Evolutionary conservation across 2,329 filamentous ascomycete species (phyloP).

Genomic region (Scedosporium boydii): DNA sequence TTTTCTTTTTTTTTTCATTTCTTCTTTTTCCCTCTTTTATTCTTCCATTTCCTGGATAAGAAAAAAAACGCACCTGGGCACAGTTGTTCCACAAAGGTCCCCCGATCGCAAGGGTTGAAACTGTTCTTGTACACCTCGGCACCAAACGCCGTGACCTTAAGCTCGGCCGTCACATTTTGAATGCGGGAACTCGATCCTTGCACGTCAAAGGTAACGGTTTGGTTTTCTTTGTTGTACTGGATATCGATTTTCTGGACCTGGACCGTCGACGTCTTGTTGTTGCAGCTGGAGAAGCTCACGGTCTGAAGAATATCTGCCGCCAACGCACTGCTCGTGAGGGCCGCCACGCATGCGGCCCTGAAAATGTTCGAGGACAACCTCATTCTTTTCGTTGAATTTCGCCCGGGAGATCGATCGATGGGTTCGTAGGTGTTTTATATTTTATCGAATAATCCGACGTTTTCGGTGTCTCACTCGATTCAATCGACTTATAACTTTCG

Average conservation of each 20-base stretch:
- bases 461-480: not conserved
- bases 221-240: constrained; percentile 65
- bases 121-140: constrained; percentile 64
- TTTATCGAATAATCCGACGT: not conserved
- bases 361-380: constrained; percentile 12
- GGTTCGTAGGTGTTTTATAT: not conserved
- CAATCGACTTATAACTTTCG: not conserved
- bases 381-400: not conserved
- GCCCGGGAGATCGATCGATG: too few species aligned
- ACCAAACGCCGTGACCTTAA: constrained; percentile 79
- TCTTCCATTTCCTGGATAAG: not conserved
- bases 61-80: constrained; percentile 59
- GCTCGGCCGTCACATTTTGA: constrained; percentile 70
- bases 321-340: constrained; percentile 38
- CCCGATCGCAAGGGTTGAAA: constrained; percentile 72
- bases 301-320: constrained; percentile 70
- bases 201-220: constrained; percentile 71
- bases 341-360: constrained; percentile 16
- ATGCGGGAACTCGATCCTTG: constrained; percentile 62
- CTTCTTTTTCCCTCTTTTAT: not conserved
- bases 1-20: not conserved
- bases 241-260: constrained; percentile 67
- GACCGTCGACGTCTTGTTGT: constrained; percentile 37
- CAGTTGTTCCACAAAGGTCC: constrained; percentile 54
- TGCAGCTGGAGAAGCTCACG: constrained; percentile 68